These are phyloP conservation scores for Nissolia schottii DNA, from an alignment of 306 rosid species.

Conservation along the genomic window DNA sequence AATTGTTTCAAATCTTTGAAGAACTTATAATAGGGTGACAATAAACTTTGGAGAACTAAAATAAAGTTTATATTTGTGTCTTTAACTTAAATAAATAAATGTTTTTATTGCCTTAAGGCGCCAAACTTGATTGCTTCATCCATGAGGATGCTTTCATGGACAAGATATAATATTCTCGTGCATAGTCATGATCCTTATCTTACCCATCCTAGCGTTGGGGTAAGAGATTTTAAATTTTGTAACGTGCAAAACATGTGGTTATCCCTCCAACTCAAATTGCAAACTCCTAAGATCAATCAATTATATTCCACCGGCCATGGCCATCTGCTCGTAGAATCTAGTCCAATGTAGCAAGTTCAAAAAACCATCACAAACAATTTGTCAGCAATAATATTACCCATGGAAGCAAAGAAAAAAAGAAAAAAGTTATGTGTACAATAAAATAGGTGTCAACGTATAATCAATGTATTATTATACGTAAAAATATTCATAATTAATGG, in stretches of 20 bases:
- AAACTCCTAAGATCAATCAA: not conserved
- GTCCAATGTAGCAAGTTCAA: not conserved
- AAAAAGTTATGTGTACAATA: too few relatives aligned
- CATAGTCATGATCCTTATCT: not conserved
- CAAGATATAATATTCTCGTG: not conserved
- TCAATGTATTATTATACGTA: too few relatives aligned
- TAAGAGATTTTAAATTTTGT: not conserved
- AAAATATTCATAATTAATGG: too few relatives aligned
- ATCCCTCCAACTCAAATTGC: not conserved
- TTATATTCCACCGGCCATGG: not conserved
- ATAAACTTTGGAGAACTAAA: too few relatives aligned
- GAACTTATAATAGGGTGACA: too few relatives aligned
- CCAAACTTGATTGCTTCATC: not conserved
- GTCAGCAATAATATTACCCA: not conserved
- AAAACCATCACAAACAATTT: too few relatives aligned
- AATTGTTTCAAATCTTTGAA: too few relatives aligned
- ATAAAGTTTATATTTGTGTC: too few relatives aligned
- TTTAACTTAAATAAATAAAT: not conserved
- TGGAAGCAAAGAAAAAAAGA: not conserved
- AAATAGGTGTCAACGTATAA: too few relatives aligned
- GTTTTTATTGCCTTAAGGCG: not conserved
- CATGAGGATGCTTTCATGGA: not conserved
- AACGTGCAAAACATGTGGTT: constrained; percentile 7
- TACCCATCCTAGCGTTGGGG: not conserved
- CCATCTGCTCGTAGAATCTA: constrained; percentile 1